These are phyloP conservation scores for Dovyalis caffra DNA, from an alignment of 345 rosid genomes.

Conservation along the genomic window DNA sequence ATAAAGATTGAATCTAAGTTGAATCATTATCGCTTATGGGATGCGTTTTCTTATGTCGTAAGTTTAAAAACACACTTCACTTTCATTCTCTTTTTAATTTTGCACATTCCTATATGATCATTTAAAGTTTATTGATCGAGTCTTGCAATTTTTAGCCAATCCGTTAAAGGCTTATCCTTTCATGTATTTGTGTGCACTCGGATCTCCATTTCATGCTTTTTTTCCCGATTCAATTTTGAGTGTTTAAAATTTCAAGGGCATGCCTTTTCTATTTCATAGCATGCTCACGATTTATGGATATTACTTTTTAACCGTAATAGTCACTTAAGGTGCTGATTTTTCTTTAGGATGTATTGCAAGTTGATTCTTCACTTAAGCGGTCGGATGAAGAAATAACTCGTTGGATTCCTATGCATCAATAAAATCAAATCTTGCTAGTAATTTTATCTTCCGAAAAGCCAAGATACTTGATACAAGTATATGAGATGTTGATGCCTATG, in stretches of 20 bases:
- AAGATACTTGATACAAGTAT: not conserved
- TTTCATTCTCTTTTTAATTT: too few relatives aligned
- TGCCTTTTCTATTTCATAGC: not conserved
- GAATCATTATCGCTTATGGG: too few relatives aligned
- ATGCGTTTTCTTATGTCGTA: too few relatives aligned
- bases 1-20: too few relatives aligned
- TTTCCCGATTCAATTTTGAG: not conserved
- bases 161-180: too few relatives aligned
- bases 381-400: slow-evolving; percentile 65
- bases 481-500: not conserved
- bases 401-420: slow-evolving; percentile 68
- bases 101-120: too few relatives aligned
- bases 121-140: not conserved
- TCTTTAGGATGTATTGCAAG: slow-evolving; percentile 63
- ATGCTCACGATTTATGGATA: not conserved
- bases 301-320: not conserved
- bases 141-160: too few relatives aligned
- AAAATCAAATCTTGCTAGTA: slow-evolving; percentile 73
- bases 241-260: slow-evolving; percentile 2
- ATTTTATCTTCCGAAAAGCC: slow-evolving; percentile 2
- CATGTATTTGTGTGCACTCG: too few relatives aligned
- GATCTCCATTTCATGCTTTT: not conserved
- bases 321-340: slow-evolving; percentile 15
- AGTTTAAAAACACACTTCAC: too few relatives aligned
- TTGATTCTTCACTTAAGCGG: slow-evolving; percentile 61